phyloP scores from a whole-genome alignment of 2,329 filamentous ascomycete genomes.

The Sporothrix dimorphospora region DNA sequence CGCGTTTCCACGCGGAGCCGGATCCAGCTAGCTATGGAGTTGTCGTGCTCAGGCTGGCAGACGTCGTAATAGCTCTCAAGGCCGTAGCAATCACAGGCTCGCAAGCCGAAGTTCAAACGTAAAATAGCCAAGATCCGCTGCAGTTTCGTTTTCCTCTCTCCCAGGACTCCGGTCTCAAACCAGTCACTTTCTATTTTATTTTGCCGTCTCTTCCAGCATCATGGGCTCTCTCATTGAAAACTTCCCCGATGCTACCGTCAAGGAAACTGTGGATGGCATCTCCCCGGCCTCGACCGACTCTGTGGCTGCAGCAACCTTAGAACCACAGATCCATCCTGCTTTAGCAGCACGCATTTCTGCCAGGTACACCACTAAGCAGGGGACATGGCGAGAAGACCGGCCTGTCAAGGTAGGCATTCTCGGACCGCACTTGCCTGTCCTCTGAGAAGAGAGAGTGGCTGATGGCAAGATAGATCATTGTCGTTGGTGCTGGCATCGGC shows the following conservation, averaged over 20 bases:
- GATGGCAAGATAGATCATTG: neutral
- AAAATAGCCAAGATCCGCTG: too few relatives aligned
- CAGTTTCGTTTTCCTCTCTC: neutral
- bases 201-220: neutral
- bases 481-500: slow-evolving; percentile 18
- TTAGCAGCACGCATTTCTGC: slow-evolving; percentile 16
- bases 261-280: neutral
- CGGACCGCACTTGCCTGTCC: neutral
- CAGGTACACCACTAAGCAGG: neutral
- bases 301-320: neutral
- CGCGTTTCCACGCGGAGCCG: too few relatives aligned
- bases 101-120: too few relatives aligned
- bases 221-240: slow-evolving; percentile 1
- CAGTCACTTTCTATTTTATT: too few relatives aligned
- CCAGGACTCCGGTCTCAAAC: neutral
- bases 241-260: neutral
- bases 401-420: slow-evolving; percentile 3
- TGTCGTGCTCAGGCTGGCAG: too few relatives aligned
- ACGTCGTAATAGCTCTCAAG: too few relatives aligned
- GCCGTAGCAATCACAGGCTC: too few relatives aligned
- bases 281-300: neutral
- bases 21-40: too few relatives aligned
- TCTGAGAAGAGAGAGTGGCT: neutral
- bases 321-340: neutral
- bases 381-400: slow-evolving; percentile 11